Conservation (phyloP, 305 asterid genomes). For the Salvia sclarea region DNA sequence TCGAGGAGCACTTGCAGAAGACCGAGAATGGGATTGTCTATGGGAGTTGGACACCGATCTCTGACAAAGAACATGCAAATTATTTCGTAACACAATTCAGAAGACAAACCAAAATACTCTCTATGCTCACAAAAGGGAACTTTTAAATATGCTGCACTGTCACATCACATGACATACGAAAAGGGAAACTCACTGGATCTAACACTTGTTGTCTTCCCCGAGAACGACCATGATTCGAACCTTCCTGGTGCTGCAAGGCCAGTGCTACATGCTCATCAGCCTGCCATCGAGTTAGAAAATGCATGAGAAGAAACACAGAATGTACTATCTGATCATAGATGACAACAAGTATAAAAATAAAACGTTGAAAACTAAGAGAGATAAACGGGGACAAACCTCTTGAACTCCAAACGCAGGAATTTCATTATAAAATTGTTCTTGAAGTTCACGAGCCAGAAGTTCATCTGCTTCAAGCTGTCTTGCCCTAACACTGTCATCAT, state of each 20-base stretch:
- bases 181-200: conserved; percentile 41
- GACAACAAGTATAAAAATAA: conserved; percentile 16
- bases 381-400: conserved; percentile 49
- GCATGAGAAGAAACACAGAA: conserved; percentile 17
- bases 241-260: conserved; percentile 59
- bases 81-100: conserved; percentile 16
- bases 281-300: conserved; percentile 42
- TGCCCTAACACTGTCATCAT: conserved; percentile 50
- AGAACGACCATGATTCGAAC: conserved; percentile 34
- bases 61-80: conserved; percentile 42
- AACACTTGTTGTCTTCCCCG: conserved; percentile 36
- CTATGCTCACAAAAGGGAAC: conserved; percentile 17
- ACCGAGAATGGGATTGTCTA: conserved; percentile 50
- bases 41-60: conserved; percentile 43
- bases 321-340: conserved; percentile 8
- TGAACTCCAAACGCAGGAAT: conserved; percentile 44
- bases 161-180: neutral
- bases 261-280: conserved; percentile 54
- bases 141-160: neutral
- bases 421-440: conserved; percentile 84
- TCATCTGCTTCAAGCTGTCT: conserved; percentile 93
- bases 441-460: conserved; percentile 85
- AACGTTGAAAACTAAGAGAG: neutral
- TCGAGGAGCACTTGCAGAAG: conserved; percentile 44
- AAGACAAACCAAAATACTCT: conserved; percentile 17